Percentiles rank a stretch among this genome's conserved stretches.
Conservation (phyloP, 2,329 filamentous ascomycete species). For the Periconia sp. region DNA sequence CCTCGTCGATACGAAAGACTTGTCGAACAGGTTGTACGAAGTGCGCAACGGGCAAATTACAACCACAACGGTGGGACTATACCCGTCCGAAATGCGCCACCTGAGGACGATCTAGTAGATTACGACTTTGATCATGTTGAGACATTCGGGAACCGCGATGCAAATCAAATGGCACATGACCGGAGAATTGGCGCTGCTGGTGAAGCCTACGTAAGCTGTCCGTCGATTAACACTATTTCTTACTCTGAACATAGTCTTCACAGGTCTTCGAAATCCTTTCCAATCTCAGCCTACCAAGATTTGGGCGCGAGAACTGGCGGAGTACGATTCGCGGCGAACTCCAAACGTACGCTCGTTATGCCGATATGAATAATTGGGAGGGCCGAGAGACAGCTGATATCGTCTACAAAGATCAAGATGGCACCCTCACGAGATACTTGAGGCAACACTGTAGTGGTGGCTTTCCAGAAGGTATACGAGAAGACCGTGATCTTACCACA, state of each 20-base stretch:
- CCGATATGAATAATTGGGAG: constrained; percentile 48
- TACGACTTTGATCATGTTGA: constrained; percentile 5
- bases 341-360: constrained; percentile 49
- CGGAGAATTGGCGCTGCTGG: constrained; percentile 12
- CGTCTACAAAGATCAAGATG: constrained; percentile 50
- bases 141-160: constrained; percentile 15
- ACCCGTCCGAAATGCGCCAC: neutral
- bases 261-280: constrained; percentile 55
- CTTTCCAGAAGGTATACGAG: constrained; percentile 39
- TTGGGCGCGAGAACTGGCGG: constrained; percentile 53
- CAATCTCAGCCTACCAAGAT: constrained; percentile 41
- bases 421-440: constrained; percentile 43
- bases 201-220: constrained; percentile 1
- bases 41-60: constrained; percentile 8
- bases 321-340: constrained; percentile 56
- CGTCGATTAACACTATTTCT: neutral
- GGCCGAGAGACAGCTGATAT: constrained; percentile 57
- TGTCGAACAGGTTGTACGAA: constrained; percentile 17
- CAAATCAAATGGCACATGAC: constrained; percentile 12
- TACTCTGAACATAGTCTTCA: constrained; percentile 17
- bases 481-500: constrained; percentile 28
- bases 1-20: constrained; percentile 9
- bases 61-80: neutral
- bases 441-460: constrained; percentile 14
- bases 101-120: neutral